These are phyloP conservation scores for Graphilbum ipis-grandicollis DNA, from an alignment of 2,329 filamentous ascomycete genomes.

Conservation along the genomic window DNA sequence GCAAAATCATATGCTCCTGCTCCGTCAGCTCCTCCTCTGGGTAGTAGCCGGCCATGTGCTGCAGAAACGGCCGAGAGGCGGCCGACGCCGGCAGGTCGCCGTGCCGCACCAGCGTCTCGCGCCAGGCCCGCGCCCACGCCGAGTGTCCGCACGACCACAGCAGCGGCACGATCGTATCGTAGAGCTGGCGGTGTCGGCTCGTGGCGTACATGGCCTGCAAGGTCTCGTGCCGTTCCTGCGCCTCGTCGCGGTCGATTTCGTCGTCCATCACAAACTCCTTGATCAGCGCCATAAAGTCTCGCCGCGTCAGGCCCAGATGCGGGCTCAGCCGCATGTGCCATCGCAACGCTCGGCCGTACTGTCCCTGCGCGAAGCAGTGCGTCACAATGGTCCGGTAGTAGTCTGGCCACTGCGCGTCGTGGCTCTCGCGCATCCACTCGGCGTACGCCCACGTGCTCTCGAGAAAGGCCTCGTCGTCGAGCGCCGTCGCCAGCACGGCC, in stretches of 20 bases:
- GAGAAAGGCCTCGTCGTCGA: constrained; percentile 16
- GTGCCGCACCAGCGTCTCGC: constrained; percentile 20
- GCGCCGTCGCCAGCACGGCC: constrained; percentile 16
- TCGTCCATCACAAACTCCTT: constrained; percentile 15
- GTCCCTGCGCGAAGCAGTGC: constrained; percentile 21
- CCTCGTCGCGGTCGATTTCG: constrained; percentile 19
- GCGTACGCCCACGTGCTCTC: constrained; percentile 20
- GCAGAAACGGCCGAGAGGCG: constrained; percentile 28
- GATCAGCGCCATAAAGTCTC: constrained; percentile 24
- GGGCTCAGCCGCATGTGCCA: constrained; percentile 31
- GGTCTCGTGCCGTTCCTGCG: constrained; percentile 19
- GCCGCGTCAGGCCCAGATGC: constrained; percentile 22
- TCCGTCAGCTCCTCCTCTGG: constrained; percentile 19
- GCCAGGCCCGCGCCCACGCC: constrained; percentile 28
- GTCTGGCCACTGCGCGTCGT: constrained; percentile 27
- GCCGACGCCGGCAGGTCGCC: constrained; percentile 23
- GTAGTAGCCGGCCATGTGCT: constrained; percentile 28
- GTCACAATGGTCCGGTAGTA: constrained; percentile 30
- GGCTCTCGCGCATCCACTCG: constrained; percentile 22
- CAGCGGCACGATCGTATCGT: constrained; percentile 33
- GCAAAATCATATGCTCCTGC: too few relatives aligned
- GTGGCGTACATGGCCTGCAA: constrained; percentile 27
- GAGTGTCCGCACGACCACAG: constrained; percentile 30
- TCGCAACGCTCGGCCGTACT: constrained; percentile 20
- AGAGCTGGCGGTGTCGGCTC: constrained; percentile 24